These are phyloP conservation scores for Cercospora zeae-maydis DNA, from an alignment of 2,329 filamentous ascomycete species.

Conservation along the genomic window DNA sequence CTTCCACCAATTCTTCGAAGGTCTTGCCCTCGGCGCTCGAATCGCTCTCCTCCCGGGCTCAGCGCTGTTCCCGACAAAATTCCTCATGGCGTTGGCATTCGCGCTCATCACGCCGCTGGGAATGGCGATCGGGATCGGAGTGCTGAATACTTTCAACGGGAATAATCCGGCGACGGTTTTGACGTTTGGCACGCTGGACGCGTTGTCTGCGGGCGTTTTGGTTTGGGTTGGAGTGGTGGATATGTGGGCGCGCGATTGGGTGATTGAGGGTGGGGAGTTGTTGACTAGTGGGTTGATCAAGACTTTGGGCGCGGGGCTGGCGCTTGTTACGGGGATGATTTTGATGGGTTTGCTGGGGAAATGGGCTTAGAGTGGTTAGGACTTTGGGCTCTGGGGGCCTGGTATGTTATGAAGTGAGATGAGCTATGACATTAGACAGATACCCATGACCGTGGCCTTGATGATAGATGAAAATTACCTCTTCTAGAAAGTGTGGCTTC, in stretches of 20 bases:
- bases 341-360: constrained; percentile 23
- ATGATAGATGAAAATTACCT: neutral
- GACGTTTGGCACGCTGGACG: constrained; percentile 70
- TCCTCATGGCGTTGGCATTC: constrained; percentile 61
- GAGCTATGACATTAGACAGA: constrained; percentile 3
- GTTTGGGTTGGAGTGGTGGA: constrained; percentile 77
- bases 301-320: constrained; percentile 14
- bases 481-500: neutral
- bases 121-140: constrained; percentile 76
- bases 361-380: constrained; percentile 27
- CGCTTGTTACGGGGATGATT: constrained; percentile 18
- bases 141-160: constrained; percentile 67
- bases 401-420: neutral
- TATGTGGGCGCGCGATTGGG: constrained; percentile 76
- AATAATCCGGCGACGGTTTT: constrained; percentile 66
- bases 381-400: neutral
- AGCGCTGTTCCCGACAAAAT: constrained; percentile 45
- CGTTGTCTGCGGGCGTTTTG: constrained; percentile 69
- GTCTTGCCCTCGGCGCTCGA: constrained; percentile 80
- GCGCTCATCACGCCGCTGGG: constrained; percentile 70
- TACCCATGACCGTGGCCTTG: neutral
- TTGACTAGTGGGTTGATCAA: constrained; percentile 17
- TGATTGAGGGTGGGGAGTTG: constrained; percentile 35
- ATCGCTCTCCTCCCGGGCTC: constrained; percentile 62
- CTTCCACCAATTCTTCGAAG: constrained; percentile 93